Conservation (phyloP, 2,329 filamentous ascomycete species). For the Aspergillus hiratsukae region DNA sequence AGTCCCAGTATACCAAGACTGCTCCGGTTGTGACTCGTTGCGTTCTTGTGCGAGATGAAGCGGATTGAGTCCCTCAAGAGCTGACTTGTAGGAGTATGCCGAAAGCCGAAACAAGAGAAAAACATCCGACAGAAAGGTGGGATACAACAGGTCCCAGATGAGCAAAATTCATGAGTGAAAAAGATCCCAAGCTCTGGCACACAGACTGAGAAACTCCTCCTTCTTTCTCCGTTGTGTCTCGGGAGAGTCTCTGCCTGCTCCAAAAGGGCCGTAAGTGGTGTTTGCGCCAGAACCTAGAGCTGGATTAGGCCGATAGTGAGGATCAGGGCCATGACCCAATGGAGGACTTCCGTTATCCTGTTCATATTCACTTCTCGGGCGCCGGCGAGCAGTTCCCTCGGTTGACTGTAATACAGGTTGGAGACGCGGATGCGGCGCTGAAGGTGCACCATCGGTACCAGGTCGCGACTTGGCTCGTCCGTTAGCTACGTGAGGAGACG, state of each 20-base stretch:
- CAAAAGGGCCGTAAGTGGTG: slow-evolving; percentile 63
- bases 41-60: neutral
- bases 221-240: slow-evolving; percentile 82
- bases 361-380: slow-evolving; percentile 86
- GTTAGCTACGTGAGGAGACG: slow-evolving; percentile 55
- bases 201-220: slow-evolving; percentile 84
- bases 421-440: slow-evolving; percentile 55
- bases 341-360: slow-evolving; percentile 80
- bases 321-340: slow-evolving; percentile 66
- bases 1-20: neutral
- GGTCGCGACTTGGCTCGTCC: slow-evolving; percentile 26
- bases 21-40: neutral
- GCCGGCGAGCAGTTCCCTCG: slow-evolving; percentile 53
- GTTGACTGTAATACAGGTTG: slow-evolving; percentile 35
- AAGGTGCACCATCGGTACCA: slow-evolving; percentile 51
- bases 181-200: slow-evolving; percentile 89
- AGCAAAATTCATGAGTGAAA: slow-evolving; percentile 71
- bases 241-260: slow-evolving; percentile 75
- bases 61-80: neutral
- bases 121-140: neutral
- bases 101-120: neutral
- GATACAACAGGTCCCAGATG: neutral
- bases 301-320: slow-evolving; percentile 36
- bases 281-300: slow-evolving; percentile 23
- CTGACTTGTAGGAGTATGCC: neutral